Base-by-base conservation (phyloP, 768 basidiomycete species). In the Mycena indigotica region DNA sequence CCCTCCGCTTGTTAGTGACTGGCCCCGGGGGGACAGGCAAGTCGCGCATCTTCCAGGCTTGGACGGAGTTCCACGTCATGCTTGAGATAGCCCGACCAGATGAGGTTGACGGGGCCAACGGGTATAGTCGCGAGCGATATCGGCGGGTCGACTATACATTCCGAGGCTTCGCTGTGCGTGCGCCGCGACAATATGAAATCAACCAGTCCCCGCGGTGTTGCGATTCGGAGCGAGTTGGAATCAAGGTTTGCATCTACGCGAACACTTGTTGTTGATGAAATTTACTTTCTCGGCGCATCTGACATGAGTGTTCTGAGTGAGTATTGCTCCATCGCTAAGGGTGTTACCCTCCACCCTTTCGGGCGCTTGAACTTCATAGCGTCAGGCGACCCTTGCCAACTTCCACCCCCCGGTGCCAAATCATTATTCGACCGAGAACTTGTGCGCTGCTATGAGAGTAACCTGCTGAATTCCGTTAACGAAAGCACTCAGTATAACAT, bases 1-100 rank as follows among this genome's bases (percentile, higher is more conserved):
- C 52, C 19, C 16, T 53, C 2, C 32, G 38, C n/a, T 15, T 53
- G 13, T 24, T 66, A 24, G 53, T 67, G 24, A 58, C 46, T 15
- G 66, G 67, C 10, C 65, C 67, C 16, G 66, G 66, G 25, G 66
- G 66, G 5, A 65, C 66, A 28, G 67, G 66, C 3, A 68, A 68
- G 48, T 67, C 67, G 12, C 61, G 46, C 2, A 60, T 68, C 6
- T 65, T 67, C 32, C 23, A 65, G 49, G 67, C 66, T 3, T 56
- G 57, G 54, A 39, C 40, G 19, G 62, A 61, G 8, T 66, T 64
- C 44, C 61, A 62, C 44, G 28, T 46, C 1, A 15, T 5, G 17
- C 54, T 28, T 30, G 50, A 13, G 32, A 60, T 28, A n/a, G 25
- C 19, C 16, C 13, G 52, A 17, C 45, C 30, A n/a, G 32, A 8